Evolutionary conservation across 257 asterid species (phyloP).

Genomic region (Penstemon eatonii): DNA sequence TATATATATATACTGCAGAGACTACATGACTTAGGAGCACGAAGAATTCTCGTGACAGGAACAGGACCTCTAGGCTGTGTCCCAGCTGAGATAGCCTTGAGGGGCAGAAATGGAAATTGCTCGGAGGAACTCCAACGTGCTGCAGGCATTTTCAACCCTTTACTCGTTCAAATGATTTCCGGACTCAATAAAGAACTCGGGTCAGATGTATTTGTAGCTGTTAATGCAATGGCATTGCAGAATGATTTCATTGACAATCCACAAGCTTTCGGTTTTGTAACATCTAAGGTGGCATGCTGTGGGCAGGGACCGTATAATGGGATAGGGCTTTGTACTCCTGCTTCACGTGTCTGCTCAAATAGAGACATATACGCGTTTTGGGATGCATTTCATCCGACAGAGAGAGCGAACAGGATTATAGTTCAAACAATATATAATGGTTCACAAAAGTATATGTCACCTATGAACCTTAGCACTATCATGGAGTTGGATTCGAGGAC

Average conservation of each 20-base stretch:
- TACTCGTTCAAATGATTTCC: conserved; percentile 47
- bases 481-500: conserved; percentile 48
- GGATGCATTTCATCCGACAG: conserved; percentile 62
- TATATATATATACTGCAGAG: conserved; percentile 33
- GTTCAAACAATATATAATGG: conserved; percentile 43
- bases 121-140: conserved; percentile 60
- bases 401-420: conserved; percentile 45
- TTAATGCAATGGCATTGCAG: conserved; percentile 53
- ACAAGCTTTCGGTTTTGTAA: conserved; percentile 48
- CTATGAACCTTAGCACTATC: conserved; percentile 62
- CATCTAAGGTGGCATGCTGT: conserved; percentile 53
- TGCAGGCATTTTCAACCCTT: conserved; percentile 53
- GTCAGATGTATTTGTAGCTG: conserved; percentile 52
- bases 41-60: conserved; percentile 71
- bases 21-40: conserved; percentile 51
- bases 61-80: conserved; percentile 78
- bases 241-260: conserved; percentile 55
- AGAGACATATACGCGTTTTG: conserved; percentile 52
- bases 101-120: conserved; percentile 59
- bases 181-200: conserved; percentile 55
- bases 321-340: conserved; percentile 43
- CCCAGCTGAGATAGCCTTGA: conserved; percentile 52
- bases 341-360: conserved; percentile 47
- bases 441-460: conserved; percentile 46
- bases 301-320: conserved; percentile 62